Conservation (phyloP, 179 eudicot genomes). For the Drosera spatulata region DNA sequence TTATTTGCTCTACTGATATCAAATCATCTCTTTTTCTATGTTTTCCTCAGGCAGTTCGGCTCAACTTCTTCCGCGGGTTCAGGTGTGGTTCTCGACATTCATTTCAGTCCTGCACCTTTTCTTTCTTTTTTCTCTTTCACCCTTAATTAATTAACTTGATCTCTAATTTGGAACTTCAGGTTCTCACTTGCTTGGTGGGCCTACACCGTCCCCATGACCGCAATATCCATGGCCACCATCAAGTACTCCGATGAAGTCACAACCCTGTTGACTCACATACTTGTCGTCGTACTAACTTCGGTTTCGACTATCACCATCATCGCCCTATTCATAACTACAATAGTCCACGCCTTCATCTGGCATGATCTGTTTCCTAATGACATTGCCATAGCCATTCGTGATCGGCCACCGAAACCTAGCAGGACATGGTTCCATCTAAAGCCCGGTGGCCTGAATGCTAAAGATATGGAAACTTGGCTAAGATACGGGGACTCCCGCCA, state of each 20-base stretch:
- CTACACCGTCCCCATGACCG: slow-evolving; percentile 94
- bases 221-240: slow-evolving; percentile 73
- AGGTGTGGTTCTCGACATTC: slow-evolving; percentile 20
- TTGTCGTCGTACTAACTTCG: slow-evolving; percentile 30
- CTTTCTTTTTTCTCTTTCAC: too few species aligned
- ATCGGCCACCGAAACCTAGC: slow-evolving; percentile 26
- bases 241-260: slow-evolving; percentile 52
- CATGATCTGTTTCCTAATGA: slow-evolving; percentile 81
- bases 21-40: background rate
- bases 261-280: slow-evolving; percentile 27
- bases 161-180: slow-evolving; percentile 7
- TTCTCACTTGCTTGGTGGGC: slow-evolving; percentile 99
- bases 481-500: background rate
- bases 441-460: slow-evolving; percentile 31
- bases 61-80: slow-evolving; percentile 87
- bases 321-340: slow-evolving; percentile 44
- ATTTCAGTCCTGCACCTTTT: background rate
- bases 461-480: background rate
- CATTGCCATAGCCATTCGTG: slow-evolving; percentile 78
- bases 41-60: slow-evolving; percentile 55
- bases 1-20: background rate
- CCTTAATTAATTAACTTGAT: background rate
- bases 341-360: slow-evolving; percentile 55
- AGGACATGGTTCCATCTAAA: slow-evolving; percentile 46
- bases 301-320: slow-evolving; percentile 49